phyloP scores from a whole-genome alignment of 768 basidiomycete genomes.

The Agaricus subrufescens region DNA sequence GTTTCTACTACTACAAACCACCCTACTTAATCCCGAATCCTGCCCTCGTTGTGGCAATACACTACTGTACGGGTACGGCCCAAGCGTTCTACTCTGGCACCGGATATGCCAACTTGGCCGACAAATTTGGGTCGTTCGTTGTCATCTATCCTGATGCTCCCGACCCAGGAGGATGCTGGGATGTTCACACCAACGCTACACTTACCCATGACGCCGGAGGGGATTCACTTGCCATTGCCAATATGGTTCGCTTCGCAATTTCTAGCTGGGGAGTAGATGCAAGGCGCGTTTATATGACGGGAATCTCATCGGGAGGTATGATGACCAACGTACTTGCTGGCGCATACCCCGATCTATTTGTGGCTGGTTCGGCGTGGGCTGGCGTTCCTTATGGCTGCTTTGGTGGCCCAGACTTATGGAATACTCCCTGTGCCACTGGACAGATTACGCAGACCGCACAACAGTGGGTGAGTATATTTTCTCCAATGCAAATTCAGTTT shows the following conservation, averaged over 20 bases:
- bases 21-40: constrained; percentile 31
- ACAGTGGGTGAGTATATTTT: constrained; percentile 36
- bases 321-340: constrained; percentile 55
- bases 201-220: constrained; percentile 53
- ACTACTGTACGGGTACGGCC: constrained; percentile 48
- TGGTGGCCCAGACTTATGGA: constrained; percentile 43
- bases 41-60: constrained; percentile 48
- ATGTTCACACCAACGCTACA: constrained; percentile 44
- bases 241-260: constrained; percentile 43
- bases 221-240: constrained; percentile 49
- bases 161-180: constrained; percentile 45
- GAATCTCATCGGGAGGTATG: constrained; percentile 52
- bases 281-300: constrained; percentile 44
- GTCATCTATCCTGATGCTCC: constrained; percentile 47
- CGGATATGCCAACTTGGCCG: constrained; percentile 44
- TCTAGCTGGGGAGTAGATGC: constrained; percentile 41
- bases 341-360: constrained; percentile 51
- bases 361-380: constrained; percentile 42
- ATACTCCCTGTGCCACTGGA: constrained; percentile 40
- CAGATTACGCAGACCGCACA: constrained; percentile 36
- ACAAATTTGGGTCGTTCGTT: constrained; percentile 38
- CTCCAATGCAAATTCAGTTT: not conserved
- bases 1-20: constrained; percentile 43
- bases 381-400: constrained; percentile 56
- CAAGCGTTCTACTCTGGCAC: constrained; percentile 47